Percentiles rank a stretch among this genome's conserved stretches.
Conservation (phyloP, 2,329 filamentous ascomycete genomes). For the Apiospora saccharicola region DNA sequence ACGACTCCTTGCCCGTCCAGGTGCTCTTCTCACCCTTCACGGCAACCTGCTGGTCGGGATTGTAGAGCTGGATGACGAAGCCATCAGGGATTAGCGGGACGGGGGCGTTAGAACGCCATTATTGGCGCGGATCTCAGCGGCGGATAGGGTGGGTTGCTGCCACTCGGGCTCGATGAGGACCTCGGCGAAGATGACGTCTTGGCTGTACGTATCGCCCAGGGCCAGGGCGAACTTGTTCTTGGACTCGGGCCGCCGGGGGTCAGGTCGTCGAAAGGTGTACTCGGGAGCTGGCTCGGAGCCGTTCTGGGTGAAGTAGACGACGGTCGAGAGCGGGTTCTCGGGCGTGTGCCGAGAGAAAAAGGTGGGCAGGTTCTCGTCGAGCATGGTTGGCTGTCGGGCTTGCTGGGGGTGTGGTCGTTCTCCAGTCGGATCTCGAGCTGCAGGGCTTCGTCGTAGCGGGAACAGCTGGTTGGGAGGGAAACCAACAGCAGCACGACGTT, state of each 20-base stretch:
- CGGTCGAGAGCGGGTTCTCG: slow-evolving; percentile 62
- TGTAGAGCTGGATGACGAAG: slow-evolving; percentile 90
- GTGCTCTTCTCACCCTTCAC: slow-evolving; percentile 76
- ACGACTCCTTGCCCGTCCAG: slow-evolving; percentile 82
- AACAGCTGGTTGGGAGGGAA: neutral
- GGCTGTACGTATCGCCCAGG: slow-evolving; percentile 81
- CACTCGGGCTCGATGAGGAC: slow-evolving; percentile 85
- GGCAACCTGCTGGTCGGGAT: slow-evolving; percentile 83
- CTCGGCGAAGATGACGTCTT: slow-evolving; percentile 86
- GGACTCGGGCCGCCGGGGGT: slow-evolving; percentile 73
- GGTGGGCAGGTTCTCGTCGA: slow-evolving; percentile 92
- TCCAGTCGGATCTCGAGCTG: slow-evolving; percentile 7
- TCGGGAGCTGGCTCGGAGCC: slow-evolving; percentile 81
- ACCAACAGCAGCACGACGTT: neutral
- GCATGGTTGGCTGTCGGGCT: slow-evolving; percentile 62
- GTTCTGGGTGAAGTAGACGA: slow-evolving; percentile 70
- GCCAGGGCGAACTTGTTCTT: slow-evolving; percentile 88
- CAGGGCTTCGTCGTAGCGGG: neutral
- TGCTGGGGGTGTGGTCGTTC: neutral
- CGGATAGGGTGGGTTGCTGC: slow-evolving; percentile 81
- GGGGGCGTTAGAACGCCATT: slow-evolving; percentile 69
- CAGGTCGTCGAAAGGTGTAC: slow-evolving; percentile 80
- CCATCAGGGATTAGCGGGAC: slow-evolving; percentile 77
- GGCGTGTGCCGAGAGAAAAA: slow-evolving; percentile 62
- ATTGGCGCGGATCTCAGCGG: slow-evolving; percentile 79